Conservation (phyloP, 768 basidiomycete species). For the Daedalea quercina region DNA sequence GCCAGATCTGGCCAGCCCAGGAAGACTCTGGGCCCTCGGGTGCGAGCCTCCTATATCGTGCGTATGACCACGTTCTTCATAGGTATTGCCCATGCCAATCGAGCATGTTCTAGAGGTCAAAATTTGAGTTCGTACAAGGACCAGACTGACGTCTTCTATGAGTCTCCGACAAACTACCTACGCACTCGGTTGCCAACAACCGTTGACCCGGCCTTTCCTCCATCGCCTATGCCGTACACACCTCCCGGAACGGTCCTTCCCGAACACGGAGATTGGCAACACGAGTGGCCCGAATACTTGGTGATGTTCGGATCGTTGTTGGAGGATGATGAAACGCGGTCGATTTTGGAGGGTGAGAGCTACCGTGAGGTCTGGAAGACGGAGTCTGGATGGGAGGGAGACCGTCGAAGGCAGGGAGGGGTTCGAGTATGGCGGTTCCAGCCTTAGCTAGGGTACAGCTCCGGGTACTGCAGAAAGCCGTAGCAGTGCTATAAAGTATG, state of each 20-base stretch:
- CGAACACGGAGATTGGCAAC: slow-evolving; percentile 41
- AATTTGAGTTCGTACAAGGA: slow-evolving; percentile 57
- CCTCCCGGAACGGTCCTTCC: slow-evolving; percentile 32
- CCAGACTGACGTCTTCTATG: slow-evolving; percentile 80
- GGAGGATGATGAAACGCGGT: slow-evolving; percentile 16
- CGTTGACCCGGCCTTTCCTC: slow-evolving; percentile 61
- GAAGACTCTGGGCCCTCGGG: slow-evolving; percentile 74
- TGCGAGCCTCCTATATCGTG: slow-evolving; percentile 92
- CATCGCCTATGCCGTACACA: slow-evolving; percentile 49
- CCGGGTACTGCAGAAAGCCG: background rate
- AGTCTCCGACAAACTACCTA: slow-evolving; percentile 63
- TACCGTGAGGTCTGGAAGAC: slow-evolving; percentile 18
- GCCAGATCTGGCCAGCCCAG: slow-evolving; percentile 44
- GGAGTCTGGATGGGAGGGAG: slow-evolving; percentile 20
- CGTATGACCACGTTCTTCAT: slow-evolving; percentile 20
- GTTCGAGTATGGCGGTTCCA: slow-evolving; percentile 16
- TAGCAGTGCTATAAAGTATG: no score
- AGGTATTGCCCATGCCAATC: background rate
- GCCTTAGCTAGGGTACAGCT: background rate
- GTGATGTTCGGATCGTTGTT: slow-evolving; percentile 82
- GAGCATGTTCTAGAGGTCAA: slow-evolving; percentile 34
- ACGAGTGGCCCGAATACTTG: slow-evolving; percentile 79
- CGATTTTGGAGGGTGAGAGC: slow-evolving; percentile 10
- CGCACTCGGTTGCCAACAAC: slow-evolving; percentile 52
- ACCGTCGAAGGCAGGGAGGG: slow-evolving; percentile 18